phyloP scores from a whole-genome alignment of 768 basidiomycete species.

The Leucogyrophana mollusca region DNA sequence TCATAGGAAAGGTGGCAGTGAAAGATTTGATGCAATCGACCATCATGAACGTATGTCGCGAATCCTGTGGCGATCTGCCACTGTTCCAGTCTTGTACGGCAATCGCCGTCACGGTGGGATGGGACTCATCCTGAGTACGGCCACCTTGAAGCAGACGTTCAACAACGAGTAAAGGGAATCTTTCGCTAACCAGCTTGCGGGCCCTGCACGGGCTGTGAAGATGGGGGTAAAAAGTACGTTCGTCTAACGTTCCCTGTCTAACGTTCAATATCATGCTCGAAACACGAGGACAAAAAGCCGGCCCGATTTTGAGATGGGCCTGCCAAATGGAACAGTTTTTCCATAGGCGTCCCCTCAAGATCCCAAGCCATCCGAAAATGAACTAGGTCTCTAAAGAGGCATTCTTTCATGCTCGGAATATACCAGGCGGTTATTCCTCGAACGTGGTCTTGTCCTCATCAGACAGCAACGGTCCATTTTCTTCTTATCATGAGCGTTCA shows the following conservation, averaged over 20 bases:
- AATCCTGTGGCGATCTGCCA: too few relatives aligned
- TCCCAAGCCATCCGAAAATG: constrained; percentile 29
- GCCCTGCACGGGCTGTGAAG: too few relatives aligned
- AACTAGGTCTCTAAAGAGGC: constrained; percentile 3
- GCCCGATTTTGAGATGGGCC: constrained; percentile 11
- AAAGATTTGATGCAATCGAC: too few relatives aligned
- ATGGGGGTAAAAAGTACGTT: too few relatives aligned
- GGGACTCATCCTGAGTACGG: too few relatives aligned
- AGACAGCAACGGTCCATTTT: background rate
- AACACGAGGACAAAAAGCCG: constrained; percentile 28
- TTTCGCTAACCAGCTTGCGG: background rate
- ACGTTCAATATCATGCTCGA: constrained; percentile 13
- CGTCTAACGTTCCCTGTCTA: background rate
- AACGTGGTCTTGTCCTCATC: background rate
- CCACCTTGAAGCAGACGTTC: constrained; percentile 1
- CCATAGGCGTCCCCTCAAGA: constrained; percentile 13
- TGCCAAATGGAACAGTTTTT: constrained; percentile 9
- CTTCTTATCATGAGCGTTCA: constrained; percentile 6
- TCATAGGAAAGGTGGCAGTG: too few relatives aligned
- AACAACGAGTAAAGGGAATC: background rate
- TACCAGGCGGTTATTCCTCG: constrained; percentile 6
- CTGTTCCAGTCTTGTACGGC: too few relatives aligned
- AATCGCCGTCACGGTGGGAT: too few relatives aligned
- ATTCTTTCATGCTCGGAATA: constrained; percentile 1
- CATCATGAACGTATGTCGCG: too few relatives aligned